A percentile compares a stretch with the other conserved stretches of the same genome.
These are phyloP conservation scores for Candida maris DNA, from an alignment of 805 yeast species.

Conservation along the genomic window DNA sequence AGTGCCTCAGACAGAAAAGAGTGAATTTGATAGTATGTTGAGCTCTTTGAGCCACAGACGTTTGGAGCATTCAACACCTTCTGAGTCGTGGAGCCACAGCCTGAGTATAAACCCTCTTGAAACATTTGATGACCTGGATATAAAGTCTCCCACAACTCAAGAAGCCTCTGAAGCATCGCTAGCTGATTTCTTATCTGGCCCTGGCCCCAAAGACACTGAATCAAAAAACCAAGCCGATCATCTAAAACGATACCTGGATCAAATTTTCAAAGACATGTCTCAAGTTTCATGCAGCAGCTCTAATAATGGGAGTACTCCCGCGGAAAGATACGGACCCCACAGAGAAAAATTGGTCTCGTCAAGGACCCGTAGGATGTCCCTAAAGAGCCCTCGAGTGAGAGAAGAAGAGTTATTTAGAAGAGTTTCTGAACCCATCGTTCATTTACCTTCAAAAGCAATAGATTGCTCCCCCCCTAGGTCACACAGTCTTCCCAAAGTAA, in stretches of 20 bases:
- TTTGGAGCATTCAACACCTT: not conserved
- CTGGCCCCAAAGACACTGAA: not conserved
- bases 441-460: not conserved
- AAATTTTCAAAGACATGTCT: constrained; percentile 3
- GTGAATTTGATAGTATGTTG: not conserved
- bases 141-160: not conserved
- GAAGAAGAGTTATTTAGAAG: constrained; percentile 3
- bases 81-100: not conserved
- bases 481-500: constrained; percentile 15
- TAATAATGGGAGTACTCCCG: too few species aligned
- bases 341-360: not conserved
- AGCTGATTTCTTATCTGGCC: not conserved
- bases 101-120: not conserved
- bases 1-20: not conserved
- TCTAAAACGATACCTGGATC: not conserved
- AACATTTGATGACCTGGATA: not conserved
- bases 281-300: not conserved
- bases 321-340: too few species aligned
- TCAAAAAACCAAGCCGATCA: constrained; percentile 2
- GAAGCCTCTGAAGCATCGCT: not conserved
- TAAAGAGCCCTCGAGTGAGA: too few species aligned
- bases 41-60: not conserved
- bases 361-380: not conserved
- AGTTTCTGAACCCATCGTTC: constrained; percentile 12
- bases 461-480: not conserved